Percentiles rank a stretch among this genome's conserved stretches.
Evolutionary conservation across 257 asterid genomes (phyloP).

Genomic region (Solanum arcanum): DNA sequence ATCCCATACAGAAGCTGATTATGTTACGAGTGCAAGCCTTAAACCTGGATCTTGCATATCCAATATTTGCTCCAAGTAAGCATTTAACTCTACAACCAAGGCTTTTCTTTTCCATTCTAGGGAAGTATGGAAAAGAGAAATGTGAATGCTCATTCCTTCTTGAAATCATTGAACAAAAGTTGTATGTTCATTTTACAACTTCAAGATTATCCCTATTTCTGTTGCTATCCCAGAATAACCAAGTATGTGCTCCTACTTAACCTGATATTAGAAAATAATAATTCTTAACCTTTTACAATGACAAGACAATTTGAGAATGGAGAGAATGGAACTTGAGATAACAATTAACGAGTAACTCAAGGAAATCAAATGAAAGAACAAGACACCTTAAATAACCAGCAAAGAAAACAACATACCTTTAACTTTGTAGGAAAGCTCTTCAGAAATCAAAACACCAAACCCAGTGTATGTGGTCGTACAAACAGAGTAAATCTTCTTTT

Average conservation of each 20-base stretch:
- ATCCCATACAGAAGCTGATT: background rate
- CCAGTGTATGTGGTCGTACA: conserved; percentile 78
- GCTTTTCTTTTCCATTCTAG: background rate
- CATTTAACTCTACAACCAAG: background rate
- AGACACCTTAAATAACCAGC: background rate
- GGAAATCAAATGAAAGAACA: background rate
- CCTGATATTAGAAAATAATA: background rate
- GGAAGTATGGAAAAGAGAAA: background rate
- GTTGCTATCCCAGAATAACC: background rate
- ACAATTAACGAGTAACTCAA: background rate
- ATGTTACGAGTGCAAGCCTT: background rate
- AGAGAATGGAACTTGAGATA: background rate
- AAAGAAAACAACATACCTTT: conserved; percentile 43
- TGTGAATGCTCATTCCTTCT: background rate
- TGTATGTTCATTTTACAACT: background rate
- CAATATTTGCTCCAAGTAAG: background rate
- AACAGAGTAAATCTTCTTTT: conserved; percentile 83
- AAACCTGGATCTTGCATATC: background rate
- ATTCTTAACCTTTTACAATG: background rate
- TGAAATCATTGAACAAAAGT: background rate
- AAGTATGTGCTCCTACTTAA: background rate
- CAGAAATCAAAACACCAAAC: conserved; percentile 77
- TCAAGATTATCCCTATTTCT: background rate
- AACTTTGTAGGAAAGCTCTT: conserved; percentile 79
- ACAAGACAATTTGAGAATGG: background rate